phyloP scores from a whole-genome alignment of 2,329 filamentous ascomycete species.

The Aspergillus sp. region DNA sequence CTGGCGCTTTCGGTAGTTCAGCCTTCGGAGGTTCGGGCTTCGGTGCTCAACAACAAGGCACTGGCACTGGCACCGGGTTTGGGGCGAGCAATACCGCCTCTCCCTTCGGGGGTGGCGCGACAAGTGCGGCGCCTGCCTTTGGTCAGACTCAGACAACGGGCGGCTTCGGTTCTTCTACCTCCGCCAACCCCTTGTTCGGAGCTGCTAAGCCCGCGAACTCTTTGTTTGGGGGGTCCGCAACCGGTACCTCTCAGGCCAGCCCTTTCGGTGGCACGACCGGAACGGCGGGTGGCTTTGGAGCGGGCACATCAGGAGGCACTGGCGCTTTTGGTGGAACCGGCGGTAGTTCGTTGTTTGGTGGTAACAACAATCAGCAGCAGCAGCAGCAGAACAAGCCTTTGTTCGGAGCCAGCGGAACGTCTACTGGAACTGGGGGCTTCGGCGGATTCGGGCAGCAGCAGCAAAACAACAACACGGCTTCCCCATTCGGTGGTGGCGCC shows the following conservation, averaged over 20 bases:
- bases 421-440: slow-evolving; percentile 33
- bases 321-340: slow-evolving; percentile 35
- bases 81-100: slow-evolving; percentile 36
- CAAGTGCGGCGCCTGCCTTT: slow-evolving; percentile 43
- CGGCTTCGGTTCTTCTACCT: slow-evolving; percentile 33
- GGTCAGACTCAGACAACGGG: slow-evolving; percentile 43
- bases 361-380: slow-evolving; percentile 32
- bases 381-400: slow-evolving; percentile 38
- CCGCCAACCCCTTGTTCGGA: slow-evolving; percentile 44
- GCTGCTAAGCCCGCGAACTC: slow-evolving; percentile 42
- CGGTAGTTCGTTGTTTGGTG: slow-evolving; percentile 41
- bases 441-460: slow-evolving; percentile 41
- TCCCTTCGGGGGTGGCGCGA: slow-evolving; percentile 40
- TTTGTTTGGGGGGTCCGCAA: slow-evolving; percentile 33
- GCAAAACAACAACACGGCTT: slow-evolving; percentile 37
- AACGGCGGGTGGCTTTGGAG: slow-evolving; percentile 30
- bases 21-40: slow-evolving; percentile 54
- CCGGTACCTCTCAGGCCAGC: slow-evolving; percentile 33
- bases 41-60: slow-evolving; percentile 39
- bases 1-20: slow-evolving; percentile 75
- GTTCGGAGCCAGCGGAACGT: slow-evolving; percentile 33
- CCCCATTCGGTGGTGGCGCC: slow-evolving; percentile 41
- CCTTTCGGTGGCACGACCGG: slow-evolving; percentile 44
- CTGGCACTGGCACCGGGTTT: slow-evolving; percentile 35
- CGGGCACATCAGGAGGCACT: slow-evolving; percentile 21